Evolutionary conservation across 495 filamentous ascomycete species (phyloP), one percentile per base, ranked within the genome.

Genomic region (Lasiosphaeria hispida): DNA sequence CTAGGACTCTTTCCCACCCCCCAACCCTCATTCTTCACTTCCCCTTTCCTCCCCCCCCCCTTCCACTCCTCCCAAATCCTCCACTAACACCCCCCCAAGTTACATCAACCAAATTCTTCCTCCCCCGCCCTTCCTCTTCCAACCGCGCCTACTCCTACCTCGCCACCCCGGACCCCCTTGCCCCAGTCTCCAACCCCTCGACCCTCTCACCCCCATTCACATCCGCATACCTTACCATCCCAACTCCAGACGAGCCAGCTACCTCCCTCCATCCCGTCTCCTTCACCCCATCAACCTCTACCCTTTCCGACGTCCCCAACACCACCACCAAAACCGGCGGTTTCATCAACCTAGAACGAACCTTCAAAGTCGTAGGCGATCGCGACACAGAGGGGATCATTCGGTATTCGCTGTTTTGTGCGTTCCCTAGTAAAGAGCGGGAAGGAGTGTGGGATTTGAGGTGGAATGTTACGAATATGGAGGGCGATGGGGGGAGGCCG

Each of bases 401-500:
- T n/a, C n/a, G n/a, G n/a, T n/a, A n/a, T 10, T 40, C 54, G 35
- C 17, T 57, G 44, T 57, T 23, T 36, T 57, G 54, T 36, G 54
- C 54, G n/a, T 57, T 57, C 7, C 54, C 43, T 4, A 38, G 30
- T 4, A 14, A 17, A 11, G 43, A 38, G 0, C 35, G 9, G 10
- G 35, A 43, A 7, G 34, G 44, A 1, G 17, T 57, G 7, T 57
- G 44, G 54, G 54, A 48, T 0, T 10, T 57, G 13, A 38, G 17
- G 54, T 57, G 54, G 54, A 57, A 57, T 33, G 43, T 48, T 17
- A 40, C 54, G 43, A 57, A 57, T 48, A 35, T 36, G 23, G 54
- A 57, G 54, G 41, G 42, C 33, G 44, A 23, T 14, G 44, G 41
- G 10, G 54, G 54, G 42, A 9, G 38, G 43, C 54, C 54, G 15